Evolutionary conservation across 1,284 basidiomycete genomes (phyloP).

Genomic region (Pyrrhoderma noxium): DNA sequence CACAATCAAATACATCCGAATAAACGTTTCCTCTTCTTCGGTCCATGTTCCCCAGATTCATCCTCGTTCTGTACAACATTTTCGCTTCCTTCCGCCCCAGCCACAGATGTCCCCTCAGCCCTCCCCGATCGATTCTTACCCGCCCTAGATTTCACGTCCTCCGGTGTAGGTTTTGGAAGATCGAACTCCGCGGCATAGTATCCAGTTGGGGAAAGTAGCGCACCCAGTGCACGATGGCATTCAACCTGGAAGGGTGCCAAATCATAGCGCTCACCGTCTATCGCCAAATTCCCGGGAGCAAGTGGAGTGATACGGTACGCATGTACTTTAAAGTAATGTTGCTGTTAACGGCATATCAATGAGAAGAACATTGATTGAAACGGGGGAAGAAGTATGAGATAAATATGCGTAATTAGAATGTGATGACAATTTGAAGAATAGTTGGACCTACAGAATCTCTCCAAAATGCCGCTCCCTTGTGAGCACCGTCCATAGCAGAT

Average conservation of each 20-base stretch:
- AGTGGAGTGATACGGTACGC: slow-evolving; percentile 73
- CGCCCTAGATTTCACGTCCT: too few species aligned
- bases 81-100: background rate
- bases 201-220: slow-evolving; percentile 64
- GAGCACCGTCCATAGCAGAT: slow-evolving; percentile 57
- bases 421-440: too few species aligned
- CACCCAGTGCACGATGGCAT: slow-evolving; percentile 64
- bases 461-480: slow-evolving; percentile 66
- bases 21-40: too few species aligned
- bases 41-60: too few species aligned
- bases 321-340: slow-evolving; percentile 73
- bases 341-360: slow-evolving; percentile 34
- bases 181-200: slow-evolving; percentile 52
- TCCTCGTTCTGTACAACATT: too few species aligned
- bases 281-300: slow-evolving; percentile 44
- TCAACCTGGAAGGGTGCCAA: slow-evolving; percentile 83
- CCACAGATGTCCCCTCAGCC: too few species aligned
- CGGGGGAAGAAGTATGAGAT: background rate
- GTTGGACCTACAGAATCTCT: slow-evolving; percentile 46
- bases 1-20: too few species aligned
- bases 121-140: too few species aligned
- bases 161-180: slow-evolving; percentile 4
- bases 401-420: slow-evolving; percentile 1
- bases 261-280: slow-evolving; percentile 83
- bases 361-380: too few species aligned